These are phyloP conservation scores for Jasminum sambac DNA, from an alignment of 257 asterid species.

Conservation along the genomic window DNA sequence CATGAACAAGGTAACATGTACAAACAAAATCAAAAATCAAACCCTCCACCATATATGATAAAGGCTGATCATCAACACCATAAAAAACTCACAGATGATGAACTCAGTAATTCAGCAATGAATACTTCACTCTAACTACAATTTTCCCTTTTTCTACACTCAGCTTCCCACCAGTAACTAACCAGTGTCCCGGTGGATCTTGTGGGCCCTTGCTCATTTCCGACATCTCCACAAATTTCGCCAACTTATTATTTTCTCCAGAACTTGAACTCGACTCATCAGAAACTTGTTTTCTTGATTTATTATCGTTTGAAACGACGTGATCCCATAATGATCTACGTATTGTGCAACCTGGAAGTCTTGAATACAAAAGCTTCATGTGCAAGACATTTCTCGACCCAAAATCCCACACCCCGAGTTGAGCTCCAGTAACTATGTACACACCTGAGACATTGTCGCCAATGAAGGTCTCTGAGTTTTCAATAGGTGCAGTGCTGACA, in stretches of 20 bases:
- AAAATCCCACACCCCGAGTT: constrained; percentile 88
- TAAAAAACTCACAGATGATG: background rate
- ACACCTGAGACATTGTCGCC: constrained; percentile 60
- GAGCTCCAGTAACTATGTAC: constrained; percentile 75
- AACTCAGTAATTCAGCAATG: constrained; percentile 64
- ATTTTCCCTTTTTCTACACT: constrained; percentile 84
- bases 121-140: constrained; percentile 71
- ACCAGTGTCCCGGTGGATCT: constrained; percentile 85
- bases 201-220: constrained; percentile 73
- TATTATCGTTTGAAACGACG: constrained; percentile 44
- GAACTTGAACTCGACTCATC: constrained; percentile 40
- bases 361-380: constrained; percentile 68
- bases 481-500: constrained; percentile 79
- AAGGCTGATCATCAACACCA: background rate
- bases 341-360: constrained; percentile 72
- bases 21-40: constrained; percentile 32
- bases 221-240: constrained; percentile 60
- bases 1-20: constrained; percentile 23
- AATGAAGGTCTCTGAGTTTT: constrained; percentile 64
- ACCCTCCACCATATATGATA: constrained; percentile 21
- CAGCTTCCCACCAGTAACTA: constrained; percentile 87
- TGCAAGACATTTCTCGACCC: constrained; percentile 79
- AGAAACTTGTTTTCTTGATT: constrained; percentile 28
- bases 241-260: constrained; percentile 62
- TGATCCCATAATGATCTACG: constrained; percentile 79